Conservation (phyloP, 805 yeast genomes). For the Metschnikowia chrysomelidarum region DNA sequence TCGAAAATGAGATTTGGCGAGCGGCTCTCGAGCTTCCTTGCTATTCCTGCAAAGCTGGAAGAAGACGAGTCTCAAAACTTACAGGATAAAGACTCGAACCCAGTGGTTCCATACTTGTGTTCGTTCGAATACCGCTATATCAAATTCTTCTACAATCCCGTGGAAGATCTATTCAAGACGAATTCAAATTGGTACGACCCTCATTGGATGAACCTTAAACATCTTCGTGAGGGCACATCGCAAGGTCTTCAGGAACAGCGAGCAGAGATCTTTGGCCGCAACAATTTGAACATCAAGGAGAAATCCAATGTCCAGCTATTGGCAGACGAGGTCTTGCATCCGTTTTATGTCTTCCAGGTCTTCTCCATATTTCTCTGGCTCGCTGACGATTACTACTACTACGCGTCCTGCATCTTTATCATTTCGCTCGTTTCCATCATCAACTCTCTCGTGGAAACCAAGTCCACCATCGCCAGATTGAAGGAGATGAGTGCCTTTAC, state of each 20-base stretch:
- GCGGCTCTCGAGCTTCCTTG: constrained; percentile 66
- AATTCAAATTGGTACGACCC: constrained; percentile 85
- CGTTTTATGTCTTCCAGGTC: constrained; percentile 92
- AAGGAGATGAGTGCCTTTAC: constrained; percentile 68
- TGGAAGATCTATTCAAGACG: constrained; percentile 80
- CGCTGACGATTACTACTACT: constrained; percentile 87
- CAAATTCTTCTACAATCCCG: constrained; percentile 78
- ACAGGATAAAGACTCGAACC: constrained; percentile 45
- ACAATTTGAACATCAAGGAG: constrained; percentile 71
- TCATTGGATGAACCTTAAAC: constrained; percentile 63
- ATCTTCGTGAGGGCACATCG: constrained; percentile 65
- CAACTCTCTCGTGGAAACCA: constrained; percentile 85
- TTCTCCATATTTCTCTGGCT: constrained; percentile 92
- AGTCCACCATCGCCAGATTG: constrained; percentile 65
- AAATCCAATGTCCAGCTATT: constrained; percentile 65
- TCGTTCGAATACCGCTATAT: constrained; percentile 81
- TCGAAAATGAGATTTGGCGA: constrained; percentile 63
- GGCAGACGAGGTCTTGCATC: constrained; percentile 87
- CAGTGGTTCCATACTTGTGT: constrained; percentile 66
- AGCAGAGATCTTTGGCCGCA: constrained; percentile 69
- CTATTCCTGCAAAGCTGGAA: constrained; percentile 21
- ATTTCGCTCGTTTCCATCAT: constrained; percentile 79
- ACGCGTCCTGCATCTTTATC: constrained; percentile 86
- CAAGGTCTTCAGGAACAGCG: constrained; percentile 70
- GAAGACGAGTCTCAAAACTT: constrained; percentile 25